These are phyloP conservation scores for Vigna nakashimae DNA, from an alignment of 306 rosid species.

Conservation along the genomic window DNA sequence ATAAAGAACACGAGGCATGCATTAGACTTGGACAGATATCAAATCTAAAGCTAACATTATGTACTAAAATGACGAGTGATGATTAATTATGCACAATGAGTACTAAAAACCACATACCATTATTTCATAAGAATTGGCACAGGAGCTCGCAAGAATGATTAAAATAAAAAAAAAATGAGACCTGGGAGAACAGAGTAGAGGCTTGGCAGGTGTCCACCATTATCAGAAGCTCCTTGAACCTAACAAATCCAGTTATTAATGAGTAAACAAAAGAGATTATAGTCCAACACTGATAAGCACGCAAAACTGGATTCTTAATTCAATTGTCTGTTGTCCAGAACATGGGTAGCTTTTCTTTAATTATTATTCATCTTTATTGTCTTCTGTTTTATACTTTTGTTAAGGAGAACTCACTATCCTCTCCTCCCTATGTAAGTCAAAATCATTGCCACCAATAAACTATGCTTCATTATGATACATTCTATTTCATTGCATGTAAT, in stretches of 20 bases:
- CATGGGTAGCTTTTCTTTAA: neutral
- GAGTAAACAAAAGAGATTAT: slow-evolving; percentile 42
- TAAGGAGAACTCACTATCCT: neutral
- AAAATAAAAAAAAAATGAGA: slow-evolving; percentile 41
- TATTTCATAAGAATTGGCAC: slow-evolving; percentile 24
- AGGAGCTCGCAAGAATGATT: slow-evolving; percentile 13
- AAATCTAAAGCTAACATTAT: slow-evolving; percentile 1
- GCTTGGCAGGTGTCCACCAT: slow-evolving; percentile 99
- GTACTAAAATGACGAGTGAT: slow-evolving; percentile 7
- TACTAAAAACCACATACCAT: neutral
- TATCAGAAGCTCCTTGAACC: slow-evolving; percentile 98
- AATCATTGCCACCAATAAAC: slow-evolving; percentile 2
- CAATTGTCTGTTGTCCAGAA: neutral
- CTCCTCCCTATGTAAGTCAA: neutral
- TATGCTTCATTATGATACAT: neutral
- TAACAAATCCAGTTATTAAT: slow-evolving; percentile 44
- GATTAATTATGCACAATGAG: slow-evolving; percentile 27
- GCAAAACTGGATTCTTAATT: slow-evolving; percentile 7
- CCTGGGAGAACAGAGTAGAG: slow-evolving; percentile 95
- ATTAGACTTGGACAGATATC: slow-evolving; percentile 22
- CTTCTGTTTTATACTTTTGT: neutral
- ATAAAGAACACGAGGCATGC: slow-evolving; percentile 5
- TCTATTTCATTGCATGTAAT: slow-evolving; percentile 11
- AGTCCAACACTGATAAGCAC: slow-evolving; percentile 1
- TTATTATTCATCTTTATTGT: slow-evolving; percentile 7